These are phyloP conservation scores for Fusarium sp. DNA, from an alignment of 2,329 filamentous ascomycete genomes.

Conservation along the genomic window DNA sequence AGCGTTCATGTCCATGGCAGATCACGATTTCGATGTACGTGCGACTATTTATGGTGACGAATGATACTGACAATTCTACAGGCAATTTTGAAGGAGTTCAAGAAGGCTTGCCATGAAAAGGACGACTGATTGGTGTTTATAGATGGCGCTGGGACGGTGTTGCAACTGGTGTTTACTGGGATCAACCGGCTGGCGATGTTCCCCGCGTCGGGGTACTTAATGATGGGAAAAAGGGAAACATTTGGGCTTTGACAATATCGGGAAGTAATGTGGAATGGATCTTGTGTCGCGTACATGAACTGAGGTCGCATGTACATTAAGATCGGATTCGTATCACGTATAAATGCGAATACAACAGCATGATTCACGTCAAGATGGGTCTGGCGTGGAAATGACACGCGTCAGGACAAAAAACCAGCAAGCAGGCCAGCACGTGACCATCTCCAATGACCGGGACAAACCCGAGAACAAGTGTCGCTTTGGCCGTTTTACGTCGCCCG, in stretches of 20 bases:
- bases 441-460: not conserved
- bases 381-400: not conserved
- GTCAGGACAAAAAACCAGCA: not conserved
- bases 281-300: not conserved
- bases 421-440: not conserved
- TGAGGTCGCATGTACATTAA: not conserved
- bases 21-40: constrained; percentile 62
- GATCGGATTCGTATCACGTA: not conserved
- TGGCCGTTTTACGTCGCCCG: not conserved
- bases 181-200: not conserved
- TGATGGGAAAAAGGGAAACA: not conserved
- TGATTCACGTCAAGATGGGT: not conserved
- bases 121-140: constrained; percentile 1
- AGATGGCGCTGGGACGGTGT: not conserved
- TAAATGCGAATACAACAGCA: not conserved
- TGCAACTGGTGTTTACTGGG: not conserved
- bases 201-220: not conserved
- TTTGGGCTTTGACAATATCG: not conserved
- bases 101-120: constrained; percentile 31
- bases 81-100: constrained; percentile 36
- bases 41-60: not conserved
- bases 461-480: not conserved
- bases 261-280: not conserved
- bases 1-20: constrained; percentile 63
- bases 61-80: constrained; percentile 2